These are phyloP conservation scores for Aspergillus transmontanensis DNA, from an alignment of 2,329 filamentous ascomycete genomes.

Conservation along the genomic window DNA sequence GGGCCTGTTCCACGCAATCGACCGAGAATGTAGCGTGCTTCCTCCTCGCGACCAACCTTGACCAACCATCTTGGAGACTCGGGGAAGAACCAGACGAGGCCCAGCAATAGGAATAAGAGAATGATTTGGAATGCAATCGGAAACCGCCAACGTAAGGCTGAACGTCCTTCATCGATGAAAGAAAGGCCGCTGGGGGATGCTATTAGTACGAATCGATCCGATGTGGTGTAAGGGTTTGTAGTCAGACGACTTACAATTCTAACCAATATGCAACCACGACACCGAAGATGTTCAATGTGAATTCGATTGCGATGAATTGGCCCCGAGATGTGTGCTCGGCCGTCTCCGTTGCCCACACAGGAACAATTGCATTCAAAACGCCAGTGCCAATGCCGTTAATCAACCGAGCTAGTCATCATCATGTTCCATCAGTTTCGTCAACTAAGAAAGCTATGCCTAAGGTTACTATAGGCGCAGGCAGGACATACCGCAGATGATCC, in stretches of 20 bases:
- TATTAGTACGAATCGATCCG: background rate
- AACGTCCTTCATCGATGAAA: slow-evolving; percentile 61
- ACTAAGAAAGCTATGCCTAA: too few species aligned
- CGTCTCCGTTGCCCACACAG: slow-evolving; percentile 72
- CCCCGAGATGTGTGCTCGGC: slow-evolving; percentile 69
- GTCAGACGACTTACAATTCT: slow-evolving; percentile 45
- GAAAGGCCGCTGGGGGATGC: slow-evolving; percentile 53
- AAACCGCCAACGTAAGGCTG: slow-evolving; percentile 67
- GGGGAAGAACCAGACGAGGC: slow-evolving; percentile 66
- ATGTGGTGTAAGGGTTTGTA: background rate
- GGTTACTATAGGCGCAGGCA: too few species aligned
- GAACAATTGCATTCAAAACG: slow-evolving; percentile 69
- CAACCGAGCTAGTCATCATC: slow-evolving; percentile 49
- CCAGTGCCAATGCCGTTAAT: slow-evolving; percentile 70
- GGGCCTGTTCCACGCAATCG: slow-evolving; percentile 63
- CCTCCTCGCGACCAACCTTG: slow-evolving; percentile 67
- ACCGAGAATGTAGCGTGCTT: slow-evolving; percentile 66
- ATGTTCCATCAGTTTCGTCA: too few species aligned
- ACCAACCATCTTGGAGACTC: slow-evolving; percentile 64
- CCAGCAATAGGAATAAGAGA: slow-evolving; percentile 61
- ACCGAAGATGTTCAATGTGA: slow-evolving; percentile 73
- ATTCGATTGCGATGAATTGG: slow-evolving; percentile 71
- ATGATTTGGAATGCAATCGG: slow-evolving; percentile 71
- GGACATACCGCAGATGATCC: slow-evolving; percentile 68
- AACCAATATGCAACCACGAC: slow-evolving; percentile 67